A percentile compares a stretch with the other conserved stretches of the same genome.
phyloP scores from a whole-genome alignment of 768 basidiomycete species.

The Coprinopsis marcescibilis region DNA sequence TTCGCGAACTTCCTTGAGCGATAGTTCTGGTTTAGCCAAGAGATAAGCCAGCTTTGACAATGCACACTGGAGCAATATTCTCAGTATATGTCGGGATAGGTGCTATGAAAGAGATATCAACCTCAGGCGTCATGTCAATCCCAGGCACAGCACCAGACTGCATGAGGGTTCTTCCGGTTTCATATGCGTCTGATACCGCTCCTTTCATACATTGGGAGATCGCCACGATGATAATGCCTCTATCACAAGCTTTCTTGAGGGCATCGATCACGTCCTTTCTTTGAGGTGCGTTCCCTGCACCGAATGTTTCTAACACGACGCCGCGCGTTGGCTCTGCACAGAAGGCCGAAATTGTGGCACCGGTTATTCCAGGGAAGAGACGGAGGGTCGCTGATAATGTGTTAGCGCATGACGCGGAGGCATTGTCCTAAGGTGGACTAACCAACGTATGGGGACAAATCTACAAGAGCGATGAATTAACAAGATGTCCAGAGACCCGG shows the following conservation, averaged over 20 bases:
- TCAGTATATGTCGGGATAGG: not conserved
- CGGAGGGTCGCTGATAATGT: constrained; percentile 62
- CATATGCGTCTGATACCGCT: constrained; percentile 78
- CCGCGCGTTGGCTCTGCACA: constrained; percentile 70
- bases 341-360: constrained; percentile 69
- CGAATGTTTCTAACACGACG: constrained; percentile 87
- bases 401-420: constrained; percentile 4
- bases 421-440: constrained; percentile 19
- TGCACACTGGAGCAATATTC: constrained; percentile 56
- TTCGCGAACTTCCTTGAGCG: constrained; percentile 59
- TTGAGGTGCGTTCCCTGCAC: constrained; percentile 90
- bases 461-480: constrained; percentile 28
- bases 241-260: constrained; percentile 74
- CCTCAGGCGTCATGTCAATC: constrained; percentile 95
- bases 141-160: constrained; percentile 78
- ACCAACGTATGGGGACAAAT: constrained; percentile 80
- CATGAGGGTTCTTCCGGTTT: constrained; percentile 66
- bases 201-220: constrained; percentile 90
- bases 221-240: constrained; percentile 83
- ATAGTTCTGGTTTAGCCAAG: constrained; percentile 78
- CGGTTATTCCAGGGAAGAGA: constrained; percentile 83
- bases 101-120: constrained; percentile 22
- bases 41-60: constrained; percentile 88
- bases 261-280: constrained; percentile 69
- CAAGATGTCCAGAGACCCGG: not conserved